phyloP scores from a whole-genome alignment of 208 protist genomes.

The Acanthamoeba healyi region DNA sequence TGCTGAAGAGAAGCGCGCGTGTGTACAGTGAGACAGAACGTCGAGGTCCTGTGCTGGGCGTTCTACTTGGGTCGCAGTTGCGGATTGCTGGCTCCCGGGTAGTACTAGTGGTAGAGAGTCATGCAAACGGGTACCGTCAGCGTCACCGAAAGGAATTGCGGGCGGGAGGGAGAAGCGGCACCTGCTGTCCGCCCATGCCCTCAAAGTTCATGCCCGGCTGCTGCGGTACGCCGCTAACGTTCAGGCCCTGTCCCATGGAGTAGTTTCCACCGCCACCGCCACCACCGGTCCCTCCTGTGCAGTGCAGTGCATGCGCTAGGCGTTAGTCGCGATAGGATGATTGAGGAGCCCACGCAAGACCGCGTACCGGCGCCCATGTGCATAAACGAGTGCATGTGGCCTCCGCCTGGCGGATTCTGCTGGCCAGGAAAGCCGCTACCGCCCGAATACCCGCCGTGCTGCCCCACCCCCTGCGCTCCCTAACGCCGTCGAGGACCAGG shows the following conservation, averaged over 20 bases:
- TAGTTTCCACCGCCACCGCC: not conserved
- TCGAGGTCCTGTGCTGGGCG: not conserved
- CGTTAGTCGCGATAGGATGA: too few species aligned
- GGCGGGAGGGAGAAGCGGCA: not conserved
- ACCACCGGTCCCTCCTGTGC: too few species aligned
- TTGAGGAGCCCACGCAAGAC: too few species aligned
- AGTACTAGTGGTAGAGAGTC: not conserved
- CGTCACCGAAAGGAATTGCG: too few species aligned
- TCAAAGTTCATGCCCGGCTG: not conserved
- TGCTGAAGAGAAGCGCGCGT: too few species aligned
- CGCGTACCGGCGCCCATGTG: conserved; percentile 8
- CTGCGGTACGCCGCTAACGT: not conserved
- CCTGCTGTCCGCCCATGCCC: not conserved
- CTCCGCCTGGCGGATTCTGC: not conserved
- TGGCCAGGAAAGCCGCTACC: not conserved
- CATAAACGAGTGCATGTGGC: not conserved
- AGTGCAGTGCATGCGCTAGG: too few species aligned
- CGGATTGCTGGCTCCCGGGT: not conserved
- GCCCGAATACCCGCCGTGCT: not conserved
- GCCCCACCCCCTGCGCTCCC: not conserved
- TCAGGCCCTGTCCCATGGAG: not conserved
- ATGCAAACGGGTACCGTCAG: too few species aligned
- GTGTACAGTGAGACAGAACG: too few species aligned
- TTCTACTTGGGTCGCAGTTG: not conserved
- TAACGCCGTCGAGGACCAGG: too few species aligned